Percentiles rank a stretch among this genome's conserved stretches.
Conservation (phyloP, 306 rosid species). For the Nissolia schottii region DNA sequence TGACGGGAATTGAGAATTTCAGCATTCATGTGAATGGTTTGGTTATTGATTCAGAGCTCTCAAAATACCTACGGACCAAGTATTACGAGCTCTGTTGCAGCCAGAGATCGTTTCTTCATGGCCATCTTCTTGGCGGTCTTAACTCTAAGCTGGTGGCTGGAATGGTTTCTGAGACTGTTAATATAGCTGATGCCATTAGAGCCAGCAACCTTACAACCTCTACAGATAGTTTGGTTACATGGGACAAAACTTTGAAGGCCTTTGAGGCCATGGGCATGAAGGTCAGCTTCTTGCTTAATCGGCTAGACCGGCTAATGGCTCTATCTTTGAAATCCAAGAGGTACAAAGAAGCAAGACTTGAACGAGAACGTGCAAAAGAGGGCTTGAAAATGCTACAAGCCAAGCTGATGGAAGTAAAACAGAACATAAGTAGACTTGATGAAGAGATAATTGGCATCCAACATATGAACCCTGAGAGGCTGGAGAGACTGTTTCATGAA, state of each 20-base stretch:
- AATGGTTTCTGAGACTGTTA: conserved; percentile 47
- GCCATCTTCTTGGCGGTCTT: conserved; percentile 43
- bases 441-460: conserved; percentile 19
- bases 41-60: conserved; percentile 42
- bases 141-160: conserved; percentile 47
- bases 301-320: conserved; percentile 32
- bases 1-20: conserved; percentile 40
- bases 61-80: conserved; percentile 29
- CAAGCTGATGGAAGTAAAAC: conserved; percentile 17
- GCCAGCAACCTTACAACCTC: conserved; percentile 41
- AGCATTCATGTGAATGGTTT: conserved; percentile 37
- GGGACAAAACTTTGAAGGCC: conserved; percentile 47
- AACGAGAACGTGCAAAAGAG: conserved; percentile 20
- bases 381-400: conserved; percentile 23
- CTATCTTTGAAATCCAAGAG: conserved; percentile 26
- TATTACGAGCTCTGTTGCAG: conserved; percentile 55
- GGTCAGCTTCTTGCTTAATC: conserved; percentile 37
- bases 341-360: conserved; percentile 21
- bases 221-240: conserved; percentile 19
- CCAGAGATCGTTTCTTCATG: conserved; percentile 54
- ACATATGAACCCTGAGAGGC: conserved; percentile 1
- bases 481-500: conserved; percentile 34
- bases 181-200: conserved; percentile 57
- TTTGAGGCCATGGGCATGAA: conserved; percentile 56
- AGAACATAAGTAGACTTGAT: conserved; percentile 23